phyloP scores from a whole-genome alignment of 1,139 yeast species.

The Tardiomyces blankii region DNA sequence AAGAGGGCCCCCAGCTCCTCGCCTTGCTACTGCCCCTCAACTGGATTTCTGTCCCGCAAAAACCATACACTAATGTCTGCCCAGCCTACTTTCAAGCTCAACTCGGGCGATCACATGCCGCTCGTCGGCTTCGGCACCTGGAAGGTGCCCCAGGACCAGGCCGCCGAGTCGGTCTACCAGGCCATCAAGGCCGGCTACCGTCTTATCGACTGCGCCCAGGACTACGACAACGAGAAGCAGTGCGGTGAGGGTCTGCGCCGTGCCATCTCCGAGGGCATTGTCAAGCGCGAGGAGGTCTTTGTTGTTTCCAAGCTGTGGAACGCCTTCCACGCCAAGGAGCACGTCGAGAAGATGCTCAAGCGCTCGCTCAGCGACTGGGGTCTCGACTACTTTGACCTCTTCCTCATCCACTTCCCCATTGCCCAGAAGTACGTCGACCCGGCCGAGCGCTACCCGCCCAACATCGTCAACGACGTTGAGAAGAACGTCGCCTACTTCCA shows the following conservation, averaged over 20 bases:
- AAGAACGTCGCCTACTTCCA: constrained; percentile 36
- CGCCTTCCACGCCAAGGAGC: constrained; percentile 31
- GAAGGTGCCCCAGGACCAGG: constrained; percentile 30
- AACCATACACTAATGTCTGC: too few species aligned
- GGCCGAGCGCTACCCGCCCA: constrained; percentile 57
- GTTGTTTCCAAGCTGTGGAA: constrained; percentile 38
- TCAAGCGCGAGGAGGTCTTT: constrained; percentile 31
- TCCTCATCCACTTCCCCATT: constrained; percentile 55
- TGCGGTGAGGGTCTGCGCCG: constrained; percentile 31
- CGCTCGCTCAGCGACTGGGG: constrained; percentile 43
- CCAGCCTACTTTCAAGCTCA: too few species aligned
- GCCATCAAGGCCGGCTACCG: constrained; percentile 36
- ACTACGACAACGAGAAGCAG: constrained; percentile 31
- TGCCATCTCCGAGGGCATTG: constrained; percentile 29
- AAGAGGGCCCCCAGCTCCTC: too few species aligned
- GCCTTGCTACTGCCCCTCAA: too few species aligned
- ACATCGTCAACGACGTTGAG: constrained; percentile 52
- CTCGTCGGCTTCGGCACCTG: constrained; percentile 41
- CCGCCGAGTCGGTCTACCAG: constrained; percentile 33
- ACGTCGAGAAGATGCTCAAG: constrained; percentile 36
- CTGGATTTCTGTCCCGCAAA: too few species aligned
- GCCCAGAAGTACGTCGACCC: constrained; percentile 40
- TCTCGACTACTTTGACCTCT: constrained; percentile 50
- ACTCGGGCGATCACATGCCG: constrained; percentile 33
- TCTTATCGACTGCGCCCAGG: constrained; percentile 33